Base-by-base conservation (phyloP, 306 rosid species). In the Cyclanthera cordifolia region DNA sequence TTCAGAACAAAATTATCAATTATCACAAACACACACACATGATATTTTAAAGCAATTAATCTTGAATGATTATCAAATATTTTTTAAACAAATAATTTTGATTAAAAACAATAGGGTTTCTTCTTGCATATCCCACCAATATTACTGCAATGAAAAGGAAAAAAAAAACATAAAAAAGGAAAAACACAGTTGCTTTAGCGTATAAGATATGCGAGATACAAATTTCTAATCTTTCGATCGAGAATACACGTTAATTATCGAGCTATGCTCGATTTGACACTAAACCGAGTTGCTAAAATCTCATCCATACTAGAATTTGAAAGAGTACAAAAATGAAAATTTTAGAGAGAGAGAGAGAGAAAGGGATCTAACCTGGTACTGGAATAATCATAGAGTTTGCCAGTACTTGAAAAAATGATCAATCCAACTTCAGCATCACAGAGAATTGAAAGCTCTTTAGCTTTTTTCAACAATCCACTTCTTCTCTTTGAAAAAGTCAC, bases 401-500 rank as follows among this genome's bases (percentile, higher is more conserved):
- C 79, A 3, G 85, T 45, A 5, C 77, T 13, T 17, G 86, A 79
- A 19, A 81, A 79, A 72, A 84, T 72, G 0, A 57, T 7, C 30
- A 84, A 69, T 55, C 76, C 85, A 50, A 81, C 66, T 49, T 84
- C 80, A 63, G 83, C 83, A 68, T 83, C 87, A 39, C 87, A 78
- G 2, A 80, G 73, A 12, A 75, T 77, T 6, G 83, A 78, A 63
- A 83, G 84, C 63, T 83, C 87, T 41, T 32, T 12, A 32, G 85
- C 85, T 50, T 84, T 84, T 75, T 84, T 81, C 25, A 84, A 68
- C 2, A 84, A 67, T 6, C 85, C 85, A 41, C 39, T 76, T 57
- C 75, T 76, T 52, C 79, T 49, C 37, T 76, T 76, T 10, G 72
- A 69, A 49, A 76, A 76, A 2, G 80, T 77, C 32, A 77, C 80